These are phyloP conservation scores for Alternaria hordeiaustralica DNA, from an alignment of 2,329 filamentous ascomycete species.

Conservation along the genomic window DNA sequence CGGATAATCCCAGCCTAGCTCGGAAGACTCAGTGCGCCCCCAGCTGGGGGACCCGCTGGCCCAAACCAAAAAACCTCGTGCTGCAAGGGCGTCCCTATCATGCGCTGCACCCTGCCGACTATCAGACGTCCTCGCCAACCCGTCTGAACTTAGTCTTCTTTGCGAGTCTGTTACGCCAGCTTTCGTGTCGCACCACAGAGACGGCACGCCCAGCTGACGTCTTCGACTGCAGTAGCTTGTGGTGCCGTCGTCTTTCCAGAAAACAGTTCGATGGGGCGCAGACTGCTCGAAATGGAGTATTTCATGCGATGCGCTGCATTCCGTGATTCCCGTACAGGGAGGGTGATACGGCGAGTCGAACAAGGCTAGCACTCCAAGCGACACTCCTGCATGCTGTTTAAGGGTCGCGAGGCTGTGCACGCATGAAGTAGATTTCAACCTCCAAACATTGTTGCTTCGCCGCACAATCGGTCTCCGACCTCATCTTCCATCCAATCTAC, in stretches of 20 bases:
- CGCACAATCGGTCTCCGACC: conserved; percentile 25
- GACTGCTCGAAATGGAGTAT: conserved; percentile 17
- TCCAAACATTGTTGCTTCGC: conserved; percentile 22
- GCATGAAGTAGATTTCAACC: conserved; percentile 11
- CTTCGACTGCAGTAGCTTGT: conserved; percentile 33
- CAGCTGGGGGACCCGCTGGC: conserved; percentile 6
- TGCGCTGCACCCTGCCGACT: conserved; percentile 1
- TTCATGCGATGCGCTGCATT: conserved; percentile 46
- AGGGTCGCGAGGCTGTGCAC: conserved; percentile 29
- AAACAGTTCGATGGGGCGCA: conserved; percentile 32
- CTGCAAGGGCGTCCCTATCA: conserved; percentile 13
- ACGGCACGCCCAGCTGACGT: conserved; percentile 29
- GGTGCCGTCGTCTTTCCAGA: conserved; percentile 38
- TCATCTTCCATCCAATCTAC: conserved; percentile 20
- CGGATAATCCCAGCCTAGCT: conserved; percentile 19
- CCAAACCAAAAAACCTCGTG: conserved; percentile 6
- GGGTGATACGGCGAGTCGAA: conserved; percentile 6
- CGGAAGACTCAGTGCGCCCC: conserved; percentile 6
- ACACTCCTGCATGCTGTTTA: conserved; percentile 8
- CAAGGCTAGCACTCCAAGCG: conserved; percentile 3
- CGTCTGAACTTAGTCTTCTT: not conserved
- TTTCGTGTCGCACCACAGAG: conserved; percentile 32
- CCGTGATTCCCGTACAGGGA: conserved; percentile 11
- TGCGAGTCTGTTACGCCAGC: not conserved
- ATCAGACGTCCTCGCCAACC: not conserved